A percentile compares a stretch with the other conserved stretches of the same genome.
phyloP scores from a whole-genome alignment of 2,329 filamentous ascomycete genomes.

The Arthrinium phaeospermum region DNA sequence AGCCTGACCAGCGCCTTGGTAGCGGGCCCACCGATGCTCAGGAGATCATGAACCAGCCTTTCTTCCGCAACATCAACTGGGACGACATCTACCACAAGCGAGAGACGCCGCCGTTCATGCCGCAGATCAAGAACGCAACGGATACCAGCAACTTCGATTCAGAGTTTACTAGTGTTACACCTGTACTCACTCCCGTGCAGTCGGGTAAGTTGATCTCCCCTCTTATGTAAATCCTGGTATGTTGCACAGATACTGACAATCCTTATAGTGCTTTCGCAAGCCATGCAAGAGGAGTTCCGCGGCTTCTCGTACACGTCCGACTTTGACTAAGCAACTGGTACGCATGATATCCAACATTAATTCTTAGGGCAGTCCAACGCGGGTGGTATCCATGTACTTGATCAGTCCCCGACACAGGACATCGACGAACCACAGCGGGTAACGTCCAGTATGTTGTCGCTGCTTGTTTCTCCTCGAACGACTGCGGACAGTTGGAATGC shows the following conservation, averaged over 20 bases:
- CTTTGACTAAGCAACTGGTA: constrained; percentile 64
- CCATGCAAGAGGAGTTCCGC: constrained; percentile 99
- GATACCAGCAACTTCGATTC: constrained; percentile 99
- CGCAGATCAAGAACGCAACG: constrained; percentile 86
- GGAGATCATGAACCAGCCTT: constrained; percentile 98
- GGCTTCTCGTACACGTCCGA: constrained; percentile 98
- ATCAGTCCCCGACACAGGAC: not conserved
- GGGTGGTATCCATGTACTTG: not conserved
- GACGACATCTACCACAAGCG: constrained; percentile 98
- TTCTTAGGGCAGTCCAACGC: not conserved
- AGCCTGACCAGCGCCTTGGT: constrained; percentile 90
- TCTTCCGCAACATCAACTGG: constrained; percentile 98
- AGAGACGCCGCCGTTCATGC: constrained; percentile 85
- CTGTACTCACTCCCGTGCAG: constrained; percentile 94
- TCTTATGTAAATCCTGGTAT: not conserved
- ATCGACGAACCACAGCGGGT: not conserved
- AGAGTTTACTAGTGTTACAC: constrained; percentile 97
- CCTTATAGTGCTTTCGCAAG: constrained; percentile 85
- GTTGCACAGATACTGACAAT: not conserved
- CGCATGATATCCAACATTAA: not conserved
- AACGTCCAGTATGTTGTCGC: not conserved
- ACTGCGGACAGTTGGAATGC: not conserved
- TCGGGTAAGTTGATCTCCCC: constrained; percentile 72
- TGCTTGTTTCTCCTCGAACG: not conserved
- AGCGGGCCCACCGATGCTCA: constrained; percentile 96